A percentile compares a stretch with the other conserved stretches of the same genome.
phyloP scores from a whole-genome alignment of 78 protist species.

The Dictyostelium intermedium region DNA sequence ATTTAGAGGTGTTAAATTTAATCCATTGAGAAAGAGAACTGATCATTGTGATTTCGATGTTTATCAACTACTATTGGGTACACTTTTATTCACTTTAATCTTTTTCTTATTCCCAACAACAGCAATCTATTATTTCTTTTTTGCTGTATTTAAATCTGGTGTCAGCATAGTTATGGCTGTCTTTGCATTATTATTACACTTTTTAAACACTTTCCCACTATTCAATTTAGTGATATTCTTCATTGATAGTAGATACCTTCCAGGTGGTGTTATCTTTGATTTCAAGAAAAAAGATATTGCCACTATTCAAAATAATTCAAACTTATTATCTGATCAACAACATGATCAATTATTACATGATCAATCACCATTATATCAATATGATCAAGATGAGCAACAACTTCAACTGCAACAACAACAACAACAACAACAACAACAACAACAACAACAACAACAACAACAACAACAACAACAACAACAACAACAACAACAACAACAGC shows the following conservation, averaged over 20 bases:
- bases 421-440: slow-evolving; percentile 1
- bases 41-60: slow-evolving; percentile 80
- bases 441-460: background rate
- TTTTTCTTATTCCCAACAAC: slow-evolving; percentile 83
- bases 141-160: slow-evolving; percentile 45
- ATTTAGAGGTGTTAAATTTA: slow-evolving; percentile 75
- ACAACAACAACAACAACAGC: background rate
- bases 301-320: background rate
- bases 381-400: background rate
- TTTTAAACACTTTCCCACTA: slow-evolving; percentile 66
- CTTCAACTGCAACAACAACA: background rate
- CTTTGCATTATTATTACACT: slow-evolving; percentile 39
- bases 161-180: slow-evolving; percentile 14
- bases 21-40: slow-evolving; percentile 78
- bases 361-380: background rate
- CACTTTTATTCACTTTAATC: slow-evolving; percentile 78
- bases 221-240: slow-evolving; percentile 34
- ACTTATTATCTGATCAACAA: background rate
- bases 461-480: background rate
- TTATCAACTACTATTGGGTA: slow-evolving; percentile 83
- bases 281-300: slow-evolving; percentile 9
- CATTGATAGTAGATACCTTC: slow-evolving; percentile 30
- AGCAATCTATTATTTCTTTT: slow-evolving; percentile 72
- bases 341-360: background rate
- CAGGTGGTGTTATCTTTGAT: slow-evolving; percentile 54